phyloP scores from a whole-genome alignment of 768 basidiomycete genomes.

The Neoboletus brunneissimus region DNA sequence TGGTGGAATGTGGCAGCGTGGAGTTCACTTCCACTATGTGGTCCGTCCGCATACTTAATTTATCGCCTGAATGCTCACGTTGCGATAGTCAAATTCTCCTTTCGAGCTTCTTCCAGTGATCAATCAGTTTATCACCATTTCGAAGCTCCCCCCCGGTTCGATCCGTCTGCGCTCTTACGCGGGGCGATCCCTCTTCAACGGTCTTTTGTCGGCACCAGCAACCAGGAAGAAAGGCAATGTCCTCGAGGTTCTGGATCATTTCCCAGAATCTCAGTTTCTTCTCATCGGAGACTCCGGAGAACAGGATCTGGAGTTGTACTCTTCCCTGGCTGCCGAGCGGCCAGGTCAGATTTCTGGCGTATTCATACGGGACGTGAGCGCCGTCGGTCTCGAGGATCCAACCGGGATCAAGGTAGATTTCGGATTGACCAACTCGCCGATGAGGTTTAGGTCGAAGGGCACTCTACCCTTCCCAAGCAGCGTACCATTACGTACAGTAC shows the following conservation, averaged over 20 bases:
- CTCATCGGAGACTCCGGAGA: slow-evolving; percentile 93
- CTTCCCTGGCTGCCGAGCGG: slow-evolving; percentile 65
- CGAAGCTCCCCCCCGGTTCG: slow-evolving; percentile 70
- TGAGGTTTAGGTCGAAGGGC: slow-evolving; percentile 5
- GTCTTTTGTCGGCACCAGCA: slow-evolving; percentile 78
- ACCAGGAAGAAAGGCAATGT: slow-evolving; percentile 80
- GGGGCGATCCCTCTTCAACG: slow-evolving; percentile 78
- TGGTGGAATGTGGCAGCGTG: slow-evolving; percentile 58
- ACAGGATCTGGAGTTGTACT: slow-evolving; percentile 91
- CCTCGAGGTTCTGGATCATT: slow-evolving; percentile 71
- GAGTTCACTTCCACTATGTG: slow-evolving; percentile 86
- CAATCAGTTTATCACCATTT: slow-evolving; percentile 67
- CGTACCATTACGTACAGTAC: background rate
- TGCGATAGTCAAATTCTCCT: slow-evolving; percentile 79
- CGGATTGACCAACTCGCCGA: slow-evolving; percentile 2
- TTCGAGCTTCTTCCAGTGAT: slow-evolving; percentile 80
- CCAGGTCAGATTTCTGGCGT: slow-evolving; percentile 72
- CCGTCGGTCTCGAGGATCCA: slow-evolving; percentile 53
- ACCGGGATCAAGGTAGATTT: slow-evolving; percentile 41
- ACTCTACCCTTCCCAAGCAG: slow-evolving; percentile 3
- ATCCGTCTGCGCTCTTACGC: slow-evolving; percentile 84
- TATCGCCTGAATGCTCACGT: background rate
- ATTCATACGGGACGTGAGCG: slow-evolving; percentile 76
- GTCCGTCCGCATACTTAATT: slow-evolving; percentile 43
- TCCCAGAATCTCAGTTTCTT: slow-evolving; percentile 73